Percentiles rank a stretch among this genome's conserved stretches.
phyloP scores from a whole-genome alignment of 371 early-diverging fungal genomes.

The Syncephalastrum monosporum region DNA sequence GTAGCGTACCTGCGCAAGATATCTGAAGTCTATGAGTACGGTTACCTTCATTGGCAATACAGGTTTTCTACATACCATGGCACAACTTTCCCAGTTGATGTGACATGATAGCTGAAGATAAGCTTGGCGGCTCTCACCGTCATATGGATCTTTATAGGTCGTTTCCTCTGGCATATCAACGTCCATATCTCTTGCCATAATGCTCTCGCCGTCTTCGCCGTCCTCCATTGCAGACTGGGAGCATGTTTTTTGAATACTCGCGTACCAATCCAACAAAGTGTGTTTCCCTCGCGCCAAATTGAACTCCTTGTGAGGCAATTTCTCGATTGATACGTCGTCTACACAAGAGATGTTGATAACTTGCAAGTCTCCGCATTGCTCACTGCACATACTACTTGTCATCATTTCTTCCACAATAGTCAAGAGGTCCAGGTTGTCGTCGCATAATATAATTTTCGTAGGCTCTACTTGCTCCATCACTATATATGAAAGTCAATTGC shows the following conservation, averaged over 20 bases:
- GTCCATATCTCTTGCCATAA: neutral
- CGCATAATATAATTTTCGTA: conserved; percentile 31
- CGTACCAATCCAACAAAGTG: conserved; percentile 19
- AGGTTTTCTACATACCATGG: conserved; percentile 31
- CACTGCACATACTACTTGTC: neutral
- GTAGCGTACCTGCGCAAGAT: conserved; percentile 63
- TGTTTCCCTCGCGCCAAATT: conserved; percentile 46
- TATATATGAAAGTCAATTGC: neutral
- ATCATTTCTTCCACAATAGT: neutral
- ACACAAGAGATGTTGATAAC: neutral
- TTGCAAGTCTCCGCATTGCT: neutral
- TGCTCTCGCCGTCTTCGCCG: too few species aligned
- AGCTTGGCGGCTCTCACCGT: conserved; percentile 42
- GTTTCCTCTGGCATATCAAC: neutral
- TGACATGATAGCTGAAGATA: conserved; percentile 51
- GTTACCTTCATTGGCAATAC: too few species aligned
- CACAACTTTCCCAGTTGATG: conserved; percentile 44
- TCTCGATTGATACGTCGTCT: conserved; percentile 28
- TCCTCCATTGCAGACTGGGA: too few species aligned
- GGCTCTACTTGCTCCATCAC: conserved; percentile 28
- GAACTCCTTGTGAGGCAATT: conserved; percentile 56
- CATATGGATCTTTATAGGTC: conserved; percentile 15
- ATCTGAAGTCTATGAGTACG: too few species aligned
- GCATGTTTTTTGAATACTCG: too few species aligned
- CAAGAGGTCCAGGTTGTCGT: conserved; percentile 29